These are phyloP conservation scores for Ceratocystis colombiana DNA, from an alignment of 2,329 filamentous ascomycete species.

Conservation along the genomic window DNA sequence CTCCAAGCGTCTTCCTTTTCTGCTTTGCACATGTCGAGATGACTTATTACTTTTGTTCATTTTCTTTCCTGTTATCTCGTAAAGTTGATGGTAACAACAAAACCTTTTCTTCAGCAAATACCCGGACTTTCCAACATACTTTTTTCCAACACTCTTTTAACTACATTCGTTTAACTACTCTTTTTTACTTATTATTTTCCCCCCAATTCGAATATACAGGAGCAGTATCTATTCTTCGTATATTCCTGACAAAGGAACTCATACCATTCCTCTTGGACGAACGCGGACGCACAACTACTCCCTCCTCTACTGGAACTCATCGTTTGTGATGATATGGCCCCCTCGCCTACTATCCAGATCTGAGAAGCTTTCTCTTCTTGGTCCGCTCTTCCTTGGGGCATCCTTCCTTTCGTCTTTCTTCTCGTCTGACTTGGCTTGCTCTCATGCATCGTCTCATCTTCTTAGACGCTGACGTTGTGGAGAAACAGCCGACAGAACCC, in stretches of 20 bases:
- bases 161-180: not conserved
- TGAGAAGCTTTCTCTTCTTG: not conserved
- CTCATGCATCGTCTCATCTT: not conserved
- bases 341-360: not conserved
- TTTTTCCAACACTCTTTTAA: not conserved
- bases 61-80: slow-evolving; percentile 17
- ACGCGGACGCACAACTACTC: not conserved
- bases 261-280: not conserved
- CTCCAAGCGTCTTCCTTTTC: slow-evolving; percentile 16
- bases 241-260: slow-evolving; percentile 3
- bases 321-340: not conserved
- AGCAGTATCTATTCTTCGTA: slow-evolving; percentile 5
- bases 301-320: not conserved
- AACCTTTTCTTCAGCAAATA: slow-evolving; percentile 14
- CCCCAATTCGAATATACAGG: not conserved
- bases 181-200: not conserved
- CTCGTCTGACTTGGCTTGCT: not conserved
- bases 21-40: slow-evolving; percentile 12
- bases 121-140: slow-evolving; percentile 16
- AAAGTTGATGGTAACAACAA: slow-evolving; percentile 21
- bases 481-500: slow-evolving; percentile 1
- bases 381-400: not conserved
- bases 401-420: not conserved
- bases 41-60: slow-evolving; percentile 19
- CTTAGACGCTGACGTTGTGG: not conserved